Base-by-base conservation (phyloP, 2,329 filamentous ascomycete genomes). In the Penicillium palitans region DNA sequence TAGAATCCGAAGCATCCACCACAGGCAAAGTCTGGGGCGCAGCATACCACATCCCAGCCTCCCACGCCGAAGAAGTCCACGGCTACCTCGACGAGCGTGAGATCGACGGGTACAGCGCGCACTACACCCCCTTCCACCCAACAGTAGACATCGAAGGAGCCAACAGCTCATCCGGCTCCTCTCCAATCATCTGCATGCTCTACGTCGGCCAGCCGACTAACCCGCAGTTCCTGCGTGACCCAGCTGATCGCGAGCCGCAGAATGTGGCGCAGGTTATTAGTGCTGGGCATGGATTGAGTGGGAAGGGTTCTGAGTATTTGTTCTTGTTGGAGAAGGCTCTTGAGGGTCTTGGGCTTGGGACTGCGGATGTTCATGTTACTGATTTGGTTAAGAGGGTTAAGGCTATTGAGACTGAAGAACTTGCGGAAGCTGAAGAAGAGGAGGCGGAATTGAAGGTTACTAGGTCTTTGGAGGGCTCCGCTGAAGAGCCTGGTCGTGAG, bases 151-250 rank as follows among this genome's bases (percentile, higher is more conserved):
- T 57, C 2, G 31, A 31, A 29, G 33, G 19, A 6, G n/a, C 37
- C 1, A 19, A 29, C 15, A 21, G 39, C 24, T 27, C 17, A 10
- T 13, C 40, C 4, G 15, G 19, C 2, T 52, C 59, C 4, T 55
- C 55, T 8, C 74, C 80, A 6, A 80, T 83, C 59, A 75, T 76
- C 12, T 87, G 84, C 59, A 84, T 97, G 62, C 91, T 96, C 2
- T 99, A 99, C 75, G 98, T 99, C 70, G 95, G 95, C 24, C 90
- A 96, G 2, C 95, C 95, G 0, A 86, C 89, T 46, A 99, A 99
- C 70, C 89, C 91, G 55, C 95, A 98, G 74, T 99, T 99, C 70
- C 82, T 93, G 39, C 73, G 75, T 40, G 70, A 77, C 24, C 67
- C 74, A 1, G 70, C 73, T 1, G 68, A 71, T n/a, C 92, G 96